A percentile compares a stretch with the other conserved stretches of the same genome.
Conservation (phyloP, 2,329 filamentous ascomycete genomes). For the Sporothrix protearum region DNA sequence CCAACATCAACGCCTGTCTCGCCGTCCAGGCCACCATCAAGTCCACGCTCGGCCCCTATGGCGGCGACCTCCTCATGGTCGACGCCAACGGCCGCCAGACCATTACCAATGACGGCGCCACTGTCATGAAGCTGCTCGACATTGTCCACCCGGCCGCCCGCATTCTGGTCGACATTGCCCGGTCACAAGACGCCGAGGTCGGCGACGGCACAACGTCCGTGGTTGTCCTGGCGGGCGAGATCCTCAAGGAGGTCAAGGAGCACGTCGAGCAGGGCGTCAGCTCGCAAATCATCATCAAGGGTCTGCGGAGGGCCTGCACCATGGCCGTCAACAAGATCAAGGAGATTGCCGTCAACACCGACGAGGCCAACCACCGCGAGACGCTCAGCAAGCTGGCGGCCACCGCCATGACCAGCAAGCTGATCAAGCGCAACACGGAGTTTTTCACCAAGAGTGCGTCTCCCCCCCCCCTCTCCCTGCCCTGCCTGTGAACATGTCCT, state of each 20-base stretch:
- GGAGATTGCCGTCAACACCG: conserved; percentile 87
- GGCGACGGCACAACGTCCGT: conserved; percentile 97
- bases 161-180: conserved; percentile 95
- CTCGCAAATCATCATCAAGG: conserved; percentile 97
- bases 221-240: conserved; percentile 94
- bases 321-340: conserved; percentile 99
- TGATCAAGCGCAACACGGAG: conserved; percentile 93
- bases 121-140: conserved; percentile 99
- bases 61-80: conserved; percentile 91
- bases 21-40: conserved; percentile 95
- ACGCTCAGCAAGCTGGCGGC: conserved; percentile 85
- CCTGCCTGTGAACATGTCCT: not conserved
- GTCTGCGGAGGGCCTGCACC: conserved; percentile 76
- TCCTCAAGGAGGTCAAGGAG: conserved; percentile 94
- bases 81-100: conserved; percentile 94
- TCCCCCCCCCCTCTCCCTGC: not conserved
- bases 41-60: conserved; percentile 92
- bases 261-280: conserved; percentile 95
- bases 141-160: conserved; percentile 96
- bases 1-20: conserved; percentile 97
- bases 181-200: conserved; percentile 98
- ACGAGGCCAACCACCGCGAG: conserved; percentile 78
- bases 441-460: conserved; percentile 94
- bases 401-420: conserved; percentile 98
- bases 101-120: conserved; percentile 98